These are phyloP conservation scores for Artomyces pyxidatus DNA, from an alignment of 768 basidiomycete genomes.

Conservation along the genomic window DNA sequence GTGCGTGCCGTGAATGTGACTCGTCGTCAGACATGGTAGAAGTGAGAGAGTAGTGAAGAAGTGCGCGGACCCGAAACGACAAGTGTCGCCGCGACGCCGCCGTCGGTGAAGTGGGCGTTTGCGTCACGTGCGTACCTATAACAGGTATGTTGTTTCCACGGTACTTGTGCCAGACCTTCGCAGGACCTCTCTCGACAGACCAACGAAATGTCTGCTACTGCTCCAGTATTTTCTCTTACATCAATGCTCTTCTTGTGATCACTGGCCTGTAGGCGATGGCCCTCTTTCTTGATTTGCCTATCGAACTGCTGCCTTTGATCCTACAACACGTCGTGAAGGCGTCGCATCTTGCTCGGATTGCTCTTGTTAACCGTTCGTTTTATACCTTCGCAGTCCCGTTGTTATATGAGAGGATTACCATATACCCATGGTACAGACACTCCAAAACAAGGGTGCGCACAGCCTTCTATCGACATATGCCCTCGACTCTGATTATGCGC, in stretches of 20 bases:
- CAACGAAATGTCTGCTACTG: background rate
- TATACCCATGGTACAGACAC: slow-evolving; percentile 67
- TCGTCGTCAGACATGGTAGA: slow-evolving; percentile 40
- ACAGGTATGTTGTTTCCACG: background rate
- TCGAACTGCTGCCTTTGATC: slow-evolving; percentile 55
- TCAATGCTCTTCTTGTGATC: background rate
- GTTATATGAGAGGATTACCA: slow-evolving; percentile 51
- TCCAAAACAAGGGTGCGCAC: slow-evolving; percentile 46
- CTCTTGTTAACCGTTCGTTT: slow-evolving; percentile 54
- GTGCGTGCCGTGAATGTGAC: slow-evolving; percentile 22
- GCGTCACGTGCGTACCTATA: background rate
- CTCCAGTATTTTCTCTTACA: background rate
- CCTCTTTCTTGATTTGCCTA: slow-evolving; percentile 49
- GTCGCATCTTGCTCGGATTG: slow-evolving; percentile 40
- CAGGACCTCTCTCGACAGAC: background rate
- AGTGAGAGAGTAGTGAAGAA: slow-evolving; percentile 19
- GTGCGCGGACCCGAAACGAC: background rate
- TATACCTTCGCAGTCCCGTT: slow-evolving; percentile 37
- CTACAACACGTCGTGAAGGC: slow-evolving; percentile 42
- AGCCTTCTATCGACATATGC: background rate
- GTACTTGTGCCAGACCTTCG: background rate
- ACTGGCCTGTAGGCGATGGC: slow-evolving; percentile 33
- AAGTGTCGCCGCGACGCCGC: background rate
- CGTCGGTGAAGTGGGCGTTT: too few species aligned
- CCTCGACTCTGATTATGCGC: background rate